These are phyloP conservation scores for Gracilaria gracilis DNA, from an alignment of 23 red algal species.

Conservation along the genomic window DNA sequence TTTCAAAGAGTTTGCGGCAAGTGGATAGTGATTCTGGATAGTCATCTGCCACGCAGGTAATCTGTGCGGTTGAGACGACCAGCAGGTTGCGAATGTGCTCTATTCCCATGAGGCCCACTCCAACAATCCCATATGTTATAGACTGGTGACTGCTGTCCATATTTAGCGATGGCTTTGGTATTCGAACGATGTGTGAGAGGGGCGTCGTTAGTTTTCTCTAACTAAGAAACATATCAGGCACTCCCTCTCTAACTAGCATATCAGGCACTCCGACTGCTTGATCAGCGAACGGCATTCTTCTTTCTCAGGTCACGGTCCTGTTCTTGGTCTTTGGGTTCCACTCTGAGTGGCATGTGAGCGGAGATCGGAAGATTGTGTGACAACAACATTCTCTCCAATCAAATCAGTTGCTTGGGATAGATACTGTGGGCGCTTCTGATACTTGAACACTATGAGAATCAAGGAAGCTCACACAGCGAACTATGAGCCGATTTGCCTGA, in stretches of 20 bases:
- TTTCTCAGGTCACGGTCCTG: no score
- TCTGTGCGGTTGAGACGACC: constrained; percentile 1
- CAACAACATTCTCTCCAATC: not conserved
- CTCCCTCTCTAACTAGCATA: no score
- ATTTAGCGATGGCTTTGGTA: not conserved
- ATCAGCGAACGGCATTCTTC: not conserved
- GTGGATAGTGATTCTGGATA: constrained; percentile 42
- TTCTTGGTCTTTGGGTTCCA: not conserved
- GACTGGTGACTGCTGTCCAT: not conserved
- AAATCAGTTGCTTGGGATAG: not conserved
- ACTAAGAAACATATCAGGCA: no score
- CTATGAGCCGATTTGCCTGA: no score
- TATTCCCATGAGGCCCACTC: constrained; percentile 75
- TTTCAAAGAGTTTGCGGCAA: constrained; percentile 20
- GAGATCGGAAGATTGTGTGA: no score
- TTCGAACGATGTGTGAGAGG: no score
- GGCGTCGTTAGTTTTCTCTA: no score
- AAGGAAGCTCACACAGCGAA: no score
- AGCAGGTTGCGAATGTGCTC: constrained; percentile 76
- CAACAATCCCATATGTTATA: constrained; percentile 62
- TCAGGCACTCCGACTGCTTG: not conserved
- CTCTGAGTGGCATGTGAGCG: not conserved
- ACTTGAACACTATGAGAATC: no score
- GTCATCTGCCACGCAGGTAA: constrained; percentile 70
- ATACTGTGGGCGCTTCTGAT: no score